phyloP scores from a whole-genome alignment of 305 asterid genomes.

The Fraxinus latifolia region DNA sequence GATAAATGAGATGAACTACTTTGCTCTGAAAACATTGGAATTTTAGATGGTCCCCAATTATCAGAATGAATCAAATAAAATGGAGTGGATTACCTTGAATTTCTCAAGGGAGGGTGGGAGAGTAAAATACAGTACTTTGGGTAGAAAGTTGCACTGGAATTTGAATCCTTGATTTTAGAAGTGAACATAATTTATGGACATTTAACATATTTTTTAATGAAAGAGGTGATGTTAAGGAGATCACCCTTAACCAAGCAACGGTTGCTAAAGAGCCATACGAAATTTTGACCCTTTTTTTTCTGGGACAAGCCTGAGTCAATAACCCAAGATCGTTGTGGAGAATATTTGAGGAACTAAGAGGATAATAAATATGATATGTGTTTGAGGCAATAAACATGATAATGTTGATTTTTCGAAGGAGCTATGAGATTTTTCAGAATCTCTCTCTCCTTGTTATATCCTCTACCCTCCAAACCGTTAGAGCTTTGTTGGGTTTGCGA shows the following conservation, averaged over 20 bases:
- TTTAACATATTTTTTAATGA: background rate
- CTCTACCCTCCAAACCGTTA: background rate
- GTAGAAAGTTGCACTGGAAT: background rate
- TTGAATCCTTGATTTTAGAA: background rate
- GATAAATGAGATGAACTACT: background rate
- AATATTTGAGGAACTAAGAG: background rate
- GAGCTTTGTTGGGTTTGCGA: background rate
- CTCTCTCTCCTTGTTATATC: background rate
- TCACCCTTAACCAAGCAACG: background rate
- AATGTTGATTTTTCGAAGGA: background rate
- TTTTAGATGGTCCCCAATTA: background rate
- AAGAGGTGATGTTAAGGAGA: background rate
- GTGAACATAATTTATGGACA: background rate
- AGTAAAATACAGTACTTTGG: background rate
- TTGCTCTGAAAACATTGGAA: background rate
- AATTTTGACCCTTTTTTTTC: background rate
- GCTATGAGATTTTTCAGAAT: background rate
- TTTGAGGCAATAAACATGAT: background rate
- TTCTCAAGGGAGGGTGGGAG: background rate
- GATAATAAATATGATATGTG: background rate
- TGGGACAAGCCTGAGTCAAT: background rate
- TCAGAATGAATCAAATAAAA: background rate
- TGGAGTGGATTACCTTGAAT: background rate
- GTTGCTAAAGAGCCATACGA: background rate
- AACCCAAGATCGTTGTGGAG: background rate